Base-by-base conservation (phyloP, 1,139 yeast species). In the Candida labiduridarum region DNA sequence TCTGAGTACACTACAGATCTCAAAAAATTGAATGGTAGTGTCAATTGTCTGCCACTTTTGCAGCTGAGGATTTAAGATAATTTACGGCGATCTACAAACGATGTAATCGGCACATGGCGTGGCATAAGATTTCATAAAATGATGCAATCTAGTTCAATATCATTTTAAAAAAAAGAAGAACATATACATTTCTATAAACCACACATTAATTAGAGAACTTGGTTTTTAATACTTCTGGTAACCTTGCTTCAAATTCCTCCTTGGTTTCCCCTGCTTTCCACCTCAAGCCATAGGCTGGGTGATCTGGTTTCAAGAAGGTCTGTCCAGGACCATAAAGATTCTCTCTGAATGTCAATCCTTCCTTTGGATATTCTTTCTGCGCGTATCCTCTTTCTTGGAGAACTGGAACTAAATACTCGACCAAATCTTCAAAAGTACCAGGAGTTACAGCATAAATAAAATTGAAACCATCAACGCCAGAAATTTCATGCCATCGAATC, bases 281-380 rank as follows among this genome's bases (percentile, higher is more conserved):
- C 60, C 74, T 68, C 39, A 73, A 59, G 2, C 59, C 59, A 54
- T 71, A 56, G 9, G 78, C 78, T 10, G 74, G 75, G 52, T 74
- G 78, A 57, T 60, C 53, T 4, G 60, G 59, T 39, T 48, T 50
- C 27, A 63, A 51, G 51, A 46, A 64, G 3, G 55, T 52, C 5
- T 59, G 59, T 14, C 66, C 55, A 18, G 58, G 61, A 7, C 66
- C 68, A 49, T 61, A 63, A 10, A 64, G 22, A 41, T 61, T 62
- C 46, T 64, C 68, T 49, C 68, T 57, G 52, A 56, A 63, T 5
- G 66, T 61, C 22, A 61, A 46, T 7, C 58, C 56, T 39, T 61
- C 61, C 34, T 61, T 61, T 4, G 69, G 68, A 46, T 65, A 65
- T 46, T 65, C 68, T 18, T 64, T 59, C 66, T 68, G 63, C 11